Percentiles rank a stretch among this genome's conserved stretches.
Conservation (phyloP, 306 rosid genomes). For the Cucurbita pepo region DNA sequence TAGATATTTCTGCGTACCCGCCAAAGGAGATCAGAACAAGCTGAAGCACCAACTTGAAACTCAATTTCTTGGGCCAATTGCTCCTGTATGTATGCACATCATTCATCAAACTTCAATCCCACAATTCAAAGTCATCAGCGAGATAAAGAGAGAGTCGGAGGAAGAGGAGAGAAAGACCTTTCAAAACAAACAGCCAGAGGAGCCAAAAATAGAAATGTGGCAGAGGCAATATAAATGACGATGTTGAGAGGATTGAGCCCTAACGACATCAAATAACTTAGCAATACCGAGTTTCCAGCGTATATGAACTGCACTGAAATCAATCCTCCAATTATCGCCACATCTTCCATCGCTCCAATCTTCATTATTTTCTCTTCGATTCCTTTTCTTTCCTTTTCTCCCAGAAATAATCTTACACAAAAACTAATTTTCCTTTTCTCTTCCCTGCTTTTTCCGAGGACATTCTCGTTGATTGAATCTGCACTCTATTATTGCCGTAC, state of each 20-base stretch:
- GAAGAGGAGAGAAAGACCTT: slow-evolving; percentile 31
- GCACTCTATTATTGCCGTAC: neutral
- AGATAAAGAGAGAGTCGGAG: neutral
- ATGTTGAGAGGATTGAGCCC: slow-evolving; percentile 48
- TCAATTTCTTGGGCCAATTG: slow-evolving; percentile 42
- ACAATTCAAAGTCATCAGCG: neutral
- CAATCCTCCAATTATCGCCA: slow-evolving; percentile 38
- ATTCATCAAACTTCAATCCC: neutral
- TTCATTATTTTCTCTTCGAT: neutral
- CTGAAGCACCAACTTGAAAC: slow-evolving; percentile 32
- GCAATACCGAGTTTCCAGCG: slow-evolving; percentile 50
- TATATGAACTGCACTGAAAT: slow-evolving; percentile 42
- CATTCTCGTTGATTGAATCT: neutral
- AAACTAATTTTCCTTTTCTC: neutral
- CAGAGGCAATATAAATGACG: slow-evolving; percentile 38
- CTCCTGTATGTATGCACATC: slow-evolving; percentile 27
- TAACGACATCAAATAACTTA: slow-evolving; percentile 47
- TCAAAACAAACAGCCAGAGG: slow-evolving; percentile 57
- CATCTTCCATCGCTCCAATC: slow-evolving; percentile 23
- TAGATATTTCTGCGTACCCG: slow-evolving; percentile 35
- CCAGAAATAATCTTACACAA: neutral
- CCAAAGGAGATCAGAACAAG: slow-evolving; percentile 46
- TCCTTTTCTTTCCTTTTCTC: neutral
- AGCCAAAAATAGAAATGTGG: slow-evolving; percentile 51
- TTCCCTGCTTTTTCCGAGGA: neutral